Base-by-base conservation (phyloP, 768 basidiomycete species). In the Podaxis sp. region DNA sequence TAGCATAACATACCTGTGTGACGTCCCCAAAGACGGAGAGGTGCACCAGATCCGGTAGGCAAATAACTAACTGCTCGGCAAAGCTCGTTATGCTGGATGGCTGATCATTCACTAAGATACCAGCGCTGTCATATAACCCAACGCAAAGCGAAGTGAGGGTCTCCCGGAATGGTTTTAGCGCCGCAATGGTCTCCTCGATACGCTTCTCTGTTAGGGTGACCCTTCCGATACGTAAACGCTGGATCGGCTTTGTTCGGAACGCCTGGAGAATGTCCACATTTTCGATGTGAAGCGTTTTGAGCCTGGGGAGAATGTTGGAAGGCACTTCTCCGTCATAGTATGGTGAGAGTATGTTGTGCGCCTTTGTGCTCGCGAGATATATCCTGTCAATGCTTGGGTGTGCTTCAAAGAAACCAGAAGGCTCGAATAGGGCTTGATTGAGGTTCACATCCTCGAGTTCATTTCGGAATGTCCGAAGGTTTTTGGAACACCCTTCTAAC, bases 191-290 rank as follows among this genome's bases (percentile, higher is more conserved):
- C 11, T n/a, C 15, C 19, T 57, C 39, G 22, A 46, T n/a, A 4
- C 24, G 7, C 24, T 19, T 28, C 7, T 6, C 17, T 42, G 36
- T 56, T 36, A 40, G 30, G 22, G 3, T 13, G 8, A 57, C 56
- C 56, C 11, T 8, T 46, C 22, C 22, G 26, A 57, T 44, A 44
- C 56, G 39, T 57, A 57, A 57, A 26, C 56, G 22, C 24, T 13
- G 39, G 26, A 57, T 57, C 56, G 42, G 56, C 42, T 57, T 57
- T n/a, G 15, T 2, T 44, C 42, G 56, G 42, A 57, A 57, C 42
- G 42, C 42, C 24, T n/a, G 24, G 12, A 57, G 24, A 24, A 57
- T 28, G 8, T 57, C 15, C 3, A 57, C 2, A 15, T 57, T 4
- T 24, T 57, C 56, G 19, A 57, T n/a, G 12, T 57, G 56, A 2